phyloP scores from a whole-genome alignment of 2,329 filamentous ascomycete species.

The Clonostachys byssicola region DNA sequence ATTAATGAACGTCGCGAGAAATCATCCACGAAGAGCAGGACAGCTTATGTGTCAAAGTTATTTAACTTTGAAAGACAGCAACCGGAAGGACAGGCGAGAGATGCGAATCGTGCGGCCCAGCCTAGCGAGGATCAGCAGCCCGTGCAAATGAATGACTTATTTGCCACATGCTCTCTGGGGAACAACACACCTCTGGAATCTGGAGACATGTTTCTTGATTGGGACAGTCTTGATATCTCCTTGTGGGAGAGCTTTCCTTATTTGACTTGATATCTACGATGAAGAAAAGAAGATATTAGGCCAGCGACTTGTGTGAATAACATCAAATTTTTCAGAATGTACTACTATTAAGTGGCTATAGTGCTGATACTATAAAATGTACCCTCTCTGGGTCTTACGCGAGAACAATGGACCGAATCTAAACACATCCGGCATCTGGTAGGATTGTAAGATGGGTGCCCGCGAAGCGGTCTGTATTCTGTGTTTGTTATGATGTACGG shows the following conservation, averaged over 20 bases:
- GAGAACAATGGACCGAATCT: too few relatives aligned
- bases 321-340: too few relatives aligned
- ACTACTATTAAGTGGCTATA: too few relatives aligned
- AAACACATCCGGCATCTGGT: too few relatives aligned
- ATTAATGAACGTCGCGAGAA: conserved; percentile 31
- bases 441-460: too few relatives aligned
- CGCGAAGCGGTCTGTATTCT: too few relatives aligned
- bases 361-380: too few relatives aligned
- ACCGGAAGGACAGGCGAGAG: conserved; percentile 1
- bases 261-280: not conserved
- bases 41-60: conserved; percentile 17
- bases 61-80: conserved; percentile 10
- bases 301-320: too few relatives aligned
- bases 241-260: conserved; percentile 24
- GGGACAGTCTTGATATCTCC: conserved; percentile 20
- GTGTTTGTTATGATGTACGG: too few relatives aligned
- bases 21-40: conserved; percentile 11
- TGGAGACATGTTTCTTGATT: conserved; percentile 12
- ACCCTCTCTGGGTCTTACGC: too few relatives aligned
- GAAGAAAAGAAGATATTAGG: too few relatives aligned
- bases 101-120: not conserved
- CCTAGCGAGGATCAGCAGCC: not conserved
- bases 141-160: conserved; percentile 1
- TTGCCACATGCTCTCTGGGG: conserved; percentile 2
- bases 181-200: conserved; percentile 1